phyloP scores from a whole-genome alignment of 495 filamentous ascomycete species.

The Podospora pseudoanserina region DNA sequence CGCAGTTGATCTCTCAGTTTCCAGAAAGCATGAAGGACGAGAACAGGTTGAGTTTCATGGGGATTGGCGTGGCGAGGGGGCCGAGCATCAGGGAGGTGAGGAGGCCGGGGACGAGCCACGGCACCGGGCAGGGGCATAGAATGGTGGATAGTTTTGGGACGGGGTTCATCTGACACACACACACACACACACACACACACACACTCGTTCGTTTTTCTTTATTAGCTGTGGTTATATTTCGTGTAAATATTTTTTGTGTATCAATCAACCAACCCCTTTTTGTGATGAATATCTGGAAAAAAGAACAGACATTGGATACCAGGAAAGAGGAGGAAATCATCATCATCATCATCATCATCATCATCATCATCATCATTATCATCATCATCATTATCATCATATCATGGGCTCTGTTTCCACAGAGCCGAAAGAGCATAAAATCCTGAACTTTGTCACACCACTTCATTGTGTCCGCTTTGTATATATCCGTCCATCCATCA shows the following conservation, averaged over 20 bases:
- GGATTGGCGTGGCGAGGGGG: slow-evolving; percentile 33
- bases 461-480: neutral
- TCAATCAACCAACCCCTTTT: neutral
- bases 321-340: neutral
- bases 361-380: neutral
- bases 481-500: slow-evolving; percentile 24
- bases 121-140: neutral
- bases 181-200: neutral
- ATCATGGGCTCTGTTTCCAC: neutral
- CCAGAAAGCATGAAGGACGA: slow-evolving; percentile 4
- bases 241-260: neutral
- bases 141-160: slow-evolving; percentile 29
- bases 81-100: slow-evolving; percentile 26
- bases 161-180: slow-evolving; percentile 25
- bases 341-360: no score
- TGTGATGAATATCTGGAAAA: neutral
- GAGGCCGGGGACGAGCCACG: slow-evolving; percentile 11
- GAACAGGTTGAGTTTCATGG: slow-evolving; percentile 18
- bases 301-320: neutral
- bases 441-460: neutral
- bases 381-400: neutral
- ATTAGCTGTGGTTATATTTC: neutral
- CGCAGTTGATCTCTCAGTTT: slow-evolving; percentile 17
- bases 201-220: slow-evolving; percentile 3
- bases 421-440: neutral